Evolutionary conservation across 768 basidiomycete species (phyloP).

Genomic region (Serendipita sp.): DNA sequence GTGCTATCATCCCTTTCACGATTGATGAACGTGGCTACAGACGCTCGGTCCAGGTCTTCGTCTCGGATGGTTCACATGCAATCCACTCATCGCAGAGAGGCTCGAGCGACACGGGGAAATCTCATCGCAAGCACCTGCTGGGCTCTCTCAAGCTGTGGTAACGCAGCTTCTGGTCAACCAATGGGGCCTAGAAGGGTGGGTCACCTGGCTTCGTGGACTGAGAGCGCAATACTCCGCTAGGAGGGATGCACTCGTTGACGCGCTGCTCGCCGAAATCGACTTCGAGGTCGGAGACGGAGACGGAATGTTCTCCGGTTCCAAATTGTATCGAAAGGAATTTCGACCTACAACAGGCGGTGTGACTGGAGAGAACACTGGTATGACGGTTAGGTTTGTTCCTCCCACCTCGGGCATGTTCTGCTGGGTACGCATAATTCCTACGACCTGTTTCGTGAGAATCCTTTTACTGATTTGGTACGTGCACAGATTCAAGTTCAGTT

Average conservation of each 20-base stretch:
- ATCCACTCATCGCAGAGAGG: slow-evolving; percentile 57
- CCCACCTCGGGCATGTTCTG: slow-evolving; percentile 76
- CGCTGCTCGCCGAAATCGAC: slow-evolving; percentile 45
- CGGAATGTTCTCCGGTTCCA: slow-evolving; percentile 21
- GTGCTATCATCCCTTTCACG: not conserved
- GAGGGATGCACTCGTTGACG: slow-evolving; percentile 50
- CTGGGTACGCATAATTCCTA: slow-evolving; percentile 30
- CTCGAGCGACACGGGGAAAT: slow-evolving; percentile 55
- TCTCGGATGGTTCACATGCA: slow-evolving; percentile 67
- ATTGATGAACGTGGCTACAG: slow-evolving; percentile 6
- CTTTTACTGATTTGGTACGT: not conserved
- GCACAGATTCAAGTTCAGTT: slow-evolving; percentile 42
- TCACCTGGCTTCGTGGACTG: slow-evolving; percentile 62
- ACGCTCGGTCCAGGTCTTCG: slow-evolving; percentile 64
- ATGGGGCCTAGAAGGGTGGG: slow-evolving; percentile 55
- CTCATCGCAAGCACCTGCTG: slow-evolving; percentile 51
- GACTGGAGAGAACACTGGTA: slow-evolving; percentile 11
- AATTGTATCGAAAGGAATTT: slow-evolving; percentile 26
- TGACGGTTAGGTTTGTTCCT: slow-evolving; percentile 48
- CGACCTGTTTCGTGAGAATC: too few species aligned
- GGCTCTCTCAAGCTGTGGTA: slow-evolving; percentile 35
- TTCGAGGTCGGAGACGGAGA: slow-evolving; percentile 22
- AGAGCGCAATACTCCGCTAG: slow-evolving; percentile 40
- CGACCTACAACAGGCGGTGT: slow-evolving; percentile 13
- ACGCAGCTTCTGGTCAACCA: slow-evolving; percentile 37